Evolutionary conservation across 306 rosid genomes (phyloP).

Genomic region (Albizia julibrissin): DNA sequence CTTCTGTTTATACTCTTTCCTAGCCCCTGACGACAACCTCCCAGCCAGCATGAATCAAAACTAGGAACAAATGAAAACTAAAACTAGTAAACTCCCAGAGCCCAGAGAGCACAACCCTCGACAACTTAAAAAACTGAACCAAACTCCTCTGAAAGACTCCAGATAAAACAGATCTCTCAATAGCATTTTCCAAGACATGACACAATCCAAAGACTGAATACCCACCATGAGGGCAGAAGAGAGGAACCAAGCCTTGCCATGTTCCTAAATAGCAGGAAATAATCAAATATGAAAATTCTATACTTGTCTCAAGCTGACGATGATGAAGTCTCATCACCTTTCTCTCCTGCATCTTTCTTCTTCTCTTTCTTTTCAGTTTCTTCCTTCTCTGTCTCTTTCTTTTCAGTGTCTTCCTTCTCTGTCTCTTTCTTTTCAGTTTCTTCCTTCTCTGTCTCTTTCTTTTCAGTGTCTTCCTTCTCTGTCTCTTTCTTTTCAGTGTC

Average conservation of each 20-base stretch:
- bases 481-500: slow-evolving; percentile 42
- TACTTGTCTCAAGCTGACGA: slow-evolving; percentile 51
- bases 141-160: slow-evolving; percentile 49
- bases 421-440: slow-evolving; percentile 40
- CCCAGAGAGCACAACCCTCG: slow-evolving; percentile 49
- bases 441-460: slow-evolving; percentile 51
- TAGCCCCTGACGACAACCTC: slow-evolving; percentile 32
- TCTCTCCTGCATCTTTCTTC: slow-evolving; percentile 43
- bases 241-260: slow-evolving; percentile 47
- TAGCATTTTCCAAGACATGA: slow-evolving; percentile 36
- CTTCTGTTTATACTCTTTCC: slow-evolving; percentile 34
- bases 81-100: slow-evolving; percentile 44
- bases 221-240: slow-evolving; percentile 43
- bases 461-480: slow-evolving; percentile 28
- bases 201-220: slow-evolving; percentile 46
- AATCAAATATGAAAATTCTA: slow-evolving; percentile 24
- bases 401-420: neutral
- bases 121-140: slow-evolving; percentile 48
- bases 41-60: slow-evolving; percentile 37
- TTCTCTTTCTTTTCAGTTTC: neutral
- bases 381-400: slow-evolving; percentile 37
- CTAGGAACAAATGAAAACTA: slow-evolving; percentile 37
- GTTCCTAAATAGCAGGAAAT: slow-evolving; percentile 39
- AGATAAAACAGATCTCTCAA: slow-evolving; percentile 39
- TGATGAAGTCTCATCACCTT: slow-evolving; percentile 55